phyloP scores from a whole-genome alignment of 2,329 filamentous ascomycete species.

The Pseudopyricularia cyperi region DNA sequence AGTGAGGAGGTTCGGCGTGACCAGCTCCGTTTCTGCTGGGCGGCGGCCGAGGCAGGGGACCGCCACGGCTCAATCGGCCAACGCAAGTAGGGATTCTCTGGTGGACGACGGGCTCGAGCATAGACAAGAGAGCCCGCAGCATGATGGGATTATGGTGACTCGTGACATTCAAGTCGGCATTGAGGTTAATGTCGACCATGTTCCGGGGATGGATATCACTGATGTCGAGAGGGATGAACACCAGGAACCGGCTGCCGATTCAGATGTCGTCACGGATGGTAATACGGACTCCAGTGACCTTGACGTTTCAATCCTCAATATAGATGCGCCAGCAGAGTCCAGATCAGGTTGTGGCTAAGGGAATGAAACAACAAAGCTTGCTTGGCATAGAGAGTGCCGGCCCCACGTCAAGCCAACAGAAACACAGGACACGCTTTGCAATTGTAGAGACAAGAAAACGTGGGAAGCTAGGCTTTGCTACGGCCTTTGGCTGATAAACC shows the following conservation, averaged over 20 bases:
- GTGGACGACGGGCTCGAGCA: neutral
- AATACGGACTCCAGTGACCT: neutral
- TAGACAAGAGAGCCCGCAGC: neutral
- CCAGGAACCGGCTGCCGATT: neutral
- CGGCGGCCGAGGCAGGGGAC: neutral
- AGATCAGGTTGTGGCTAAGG: neutral
- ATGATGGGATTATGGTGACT: slow-evolving; percentile 1
- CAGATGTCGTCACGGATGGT: neutral
- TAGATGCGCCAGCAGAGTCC: neutral
- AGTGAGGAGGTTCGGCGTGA: slow-evolving; percentile 1
- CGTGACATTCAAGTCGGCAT: slow-evolving; percentile 1
- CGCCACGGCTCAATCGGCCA: neutral
- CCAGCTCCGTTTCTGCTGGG: neutral
- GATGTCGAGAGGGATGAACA: neutral
- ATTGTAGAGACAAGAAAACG: no score
- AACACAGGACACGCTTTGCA: no score
- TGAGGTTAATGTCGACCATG: neutral
- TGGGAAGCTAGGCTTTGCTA: no score
- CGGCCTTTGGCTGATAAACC: no score
- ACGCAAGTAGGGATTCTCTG: neutral
- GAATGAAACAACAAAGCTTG: neutral
- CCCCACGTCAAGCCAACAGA: no score
- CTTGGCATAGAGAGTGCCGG: no score
- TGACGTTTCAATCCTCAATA: neutral
- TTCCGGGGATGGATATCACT: neutral